These are phyloP conservation scores for Serendipita vermifera DNA, from an alignment of 768 basidiomycete species.

Conservation along the genomic window DNA sequence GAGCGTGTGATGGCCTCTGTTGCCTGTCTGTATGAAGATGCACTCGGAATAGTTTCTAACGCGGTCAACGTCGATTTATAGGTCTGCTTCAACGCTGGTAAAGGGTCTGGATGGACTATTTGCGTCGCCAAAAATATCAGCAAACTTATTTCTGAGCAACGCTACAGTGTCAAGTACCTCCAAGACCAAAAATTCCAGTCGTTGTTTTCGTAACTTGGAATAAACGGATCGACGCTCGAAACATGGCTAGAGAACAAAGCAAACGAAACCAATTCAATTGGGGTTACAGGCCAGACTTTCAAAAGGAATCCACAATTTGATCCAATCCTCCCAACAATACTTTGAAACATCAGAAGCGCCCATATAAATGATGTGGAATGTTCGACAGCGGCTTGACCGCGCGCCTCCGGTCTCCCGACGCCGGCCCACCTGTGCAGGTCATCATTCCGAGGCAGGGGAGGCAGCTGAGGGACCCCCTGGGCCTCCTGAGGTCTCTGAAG, in stretches of 20 bases:
- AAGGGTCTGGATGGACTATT: conserved; percentile 6
- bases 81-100: conserved; percentile 2
- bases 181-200: conserved; percentile 6
- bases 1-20: conserved; percentile 1
- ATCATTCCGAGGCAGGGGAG: no score
- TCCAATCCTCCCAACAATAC: neutral
- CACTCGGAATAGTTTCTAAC: neutral
- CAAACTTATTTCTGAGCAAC: neutral
- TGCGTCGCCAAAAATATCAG: neutral
- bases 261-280: neutral
- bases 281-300: neutral
- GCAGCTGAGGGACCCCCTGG: no score
- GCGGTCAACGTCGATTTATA: neutral
- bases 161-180: neutral
- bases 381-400: no score
- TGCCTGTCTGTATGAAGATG: conserved; percentile 6
- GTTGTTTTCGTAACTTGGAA: conserved; percentile 5
- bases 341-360: neutral
- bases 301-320: neutral
- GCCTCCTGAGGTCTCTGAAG: neutral
- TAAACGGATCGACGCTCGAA: neutral
- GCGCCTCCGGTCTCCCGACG: neutral
- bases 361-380: neutral
- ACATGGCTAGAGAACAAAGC: neutral
- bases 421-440: neutral